phyloP scores from a whole-genome alignment of 2,329 filamentous ascomycete species.

The Aphanoascus verrucosus region DNA sequence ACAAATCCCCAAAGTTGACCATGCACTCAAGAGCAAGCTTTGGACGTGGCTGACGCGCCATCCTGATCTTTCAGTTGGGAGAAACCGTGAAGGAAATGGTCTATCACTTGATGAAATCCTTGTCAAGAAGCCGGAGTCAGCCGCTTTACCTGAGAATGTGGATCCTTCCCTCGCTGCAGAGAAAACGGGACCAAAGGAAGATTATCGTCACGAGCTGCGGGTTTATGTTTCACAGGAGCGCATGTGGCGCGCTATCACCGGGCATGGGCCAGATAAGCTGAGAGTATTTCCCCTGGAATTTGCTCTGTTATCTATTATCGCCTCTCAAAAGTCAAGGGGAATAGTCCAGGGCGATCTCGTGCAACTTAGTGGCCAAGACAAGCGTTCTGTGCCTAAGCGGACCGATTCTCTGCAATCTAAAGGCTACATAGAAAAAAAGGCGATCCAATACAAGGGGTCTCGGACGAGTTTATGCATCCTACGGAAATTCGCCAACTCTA shows the following conservation, averaged over 20 bases:
- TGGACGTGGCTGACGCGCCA: constrained; percentile 50
- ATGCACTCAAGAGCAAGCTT: constrained; percentile 42
- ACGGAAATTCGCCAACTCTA: constrained; percentile 35
- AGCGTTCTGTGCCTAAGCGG: constrained; percentile 52
- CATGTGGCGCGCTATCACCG: constrained; percentile 50
- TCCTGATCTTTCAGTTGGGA: constrained; percentile 45
- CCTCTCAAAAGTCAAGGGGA: constrained; percentile 43
- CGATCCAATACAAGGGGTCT: constrained; percentile 38
- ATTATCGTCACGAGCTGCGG: constrained; percentile 23
- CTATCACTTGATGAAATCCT: constrained; percentile 27
- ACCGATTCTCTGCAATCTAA: constrained; percentile 47
- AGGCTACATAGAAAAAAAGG: constrained; percentile 51
- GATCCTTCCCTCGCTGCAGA: constrained; percentile 1
- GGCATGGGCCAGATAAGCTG: constrained; percentile 47
- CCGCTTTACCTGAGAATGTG: not conserved
- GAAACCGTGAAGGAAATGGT: constrained; percentile 31
- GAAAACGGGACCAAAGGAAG: not conserved
- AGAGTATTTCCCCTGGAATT: constrained; percentile 48
- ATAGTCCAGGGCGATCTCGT: constrained; percentile 49
- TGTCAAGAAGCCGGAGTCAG: constrained; percentile 5
- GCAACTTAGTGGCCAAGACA: constrained; percentile 50
- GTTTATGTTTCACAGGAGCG: constrained; percentile 46
- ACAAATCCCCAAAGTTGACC: constrained; percentile 32
- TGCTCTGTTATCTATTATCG: constrained; percentile 48
- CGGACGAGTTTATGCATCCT: constrained; percentile 49